Evolutionary conservation across 2,329 filamentous ascomycete genomes (phyloP).

Genomic region (Fusarium nisikadoi): DNA sequence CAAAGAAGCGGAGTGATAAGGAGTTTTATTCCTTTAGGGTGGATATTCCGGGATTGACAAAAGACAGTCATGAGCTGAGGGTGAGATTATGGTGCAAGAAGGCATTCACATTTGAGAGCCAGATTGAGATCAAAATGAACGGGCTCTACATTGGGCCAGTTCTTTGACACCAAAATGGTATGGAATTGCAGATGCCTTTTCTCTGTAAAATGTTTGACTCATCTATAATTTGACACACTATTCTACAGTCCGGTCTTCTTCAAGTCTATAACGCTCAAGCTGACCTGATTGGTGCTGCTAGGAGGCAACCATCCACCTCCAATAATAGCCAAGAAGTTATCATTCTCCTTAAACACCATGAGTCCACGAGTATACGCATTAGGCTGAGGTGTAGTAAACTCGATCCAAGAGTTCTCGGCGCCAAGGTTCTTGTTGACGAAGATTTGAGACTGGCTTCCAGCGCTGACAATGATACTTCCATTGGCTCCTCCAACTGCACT

Average conservation of each 20-base stretch:
- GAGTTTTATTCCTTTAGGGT: too few relatives aligned
- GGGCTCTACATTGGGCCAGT: too few relatives aligned
- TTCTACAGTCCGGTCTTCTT: constrained; percentile 23
- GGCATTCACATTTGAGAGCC: too few relatives aligned
- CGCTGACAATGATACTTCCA: constrained; percentile 57
- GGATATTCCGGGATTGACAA: too few relatives aligned
- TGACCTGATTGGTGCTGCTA: constrained; percentile 57
- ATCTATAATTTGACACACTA: background rate
- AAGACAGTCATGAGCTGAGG: too few relatives aligned
- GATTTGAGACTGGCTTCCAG: constrained; percentile 51
- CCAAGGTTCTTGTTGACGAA: constrained; percentile 56
- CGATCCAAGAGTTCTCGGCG: constrained; percentile 50
- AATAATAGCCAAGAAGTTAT: constrained; percentile 53
- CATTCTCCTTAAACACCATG: constrained; percentile 49
- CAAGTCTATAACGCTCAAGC: constrained; percentile 49
- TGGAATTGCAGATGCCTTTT: too few relatives aligned
- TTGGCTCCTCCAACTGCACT: constrained; percentile 54
- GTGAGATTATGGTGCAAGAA: too few relatives aligned
- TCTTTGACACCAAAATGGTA: too few relatives aligned
- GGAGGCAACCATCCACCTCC: constrained; percentile 58
- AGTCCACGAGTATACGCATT: constrained; percentile 52
- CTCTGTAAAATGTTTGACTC: too few relatives aligned
- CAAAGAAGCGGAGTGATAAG: too few relatives aligned
- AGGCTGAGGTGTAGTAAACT: constrained; percentile 49
- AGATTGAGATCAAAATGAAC: too few relatives aligned